Percentiles rank a stretch among this genome's conserved stretches.
These are phyloP conservation scores for Pisolithus thermaeus DNA, from an alignment of 1,284 basidiomycete species.

Conservation along the genomic window DNA sequence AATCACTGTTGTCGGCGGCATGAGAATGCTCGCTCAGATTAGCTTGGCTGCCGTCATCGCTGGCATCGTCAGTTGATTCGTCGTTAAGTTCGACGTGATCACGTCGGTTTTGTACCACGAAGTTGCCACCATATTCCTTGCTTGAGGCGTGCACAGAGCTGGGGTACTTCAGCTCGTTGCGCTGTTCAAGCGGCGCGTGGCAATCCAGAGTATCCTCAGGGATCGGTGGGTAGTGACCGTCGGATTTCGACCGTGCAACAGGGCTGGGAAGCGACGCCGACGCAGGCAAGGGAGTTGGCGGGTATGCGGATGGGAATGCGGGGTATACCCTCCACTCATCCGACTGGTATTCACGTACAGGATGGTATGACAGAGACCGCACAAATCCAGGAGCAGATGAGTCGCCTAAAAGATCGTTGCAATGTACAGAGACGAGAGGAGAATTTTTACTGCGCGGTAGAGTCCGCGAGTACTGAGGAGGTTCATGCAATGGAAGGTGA, in stretches of 20 bases:
- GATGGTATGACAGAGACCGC: slow-evolving; percentile 27
- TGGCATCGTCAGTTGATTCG: slow-evolving; percentile 19
- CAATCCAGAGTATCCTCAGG: slow-evolving; percentile 39
- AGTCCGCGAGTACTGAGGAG: slow-evolving; percentile 22
- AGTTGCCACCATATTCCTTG: slow-evolving; percentile 31
- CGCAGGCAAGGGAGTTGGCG: slow-evolving; percentile 38
- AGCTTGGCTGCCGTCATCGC: slow-evolving; percentile 23
- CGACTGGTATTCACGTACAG: slow-evolving; percentile 23
- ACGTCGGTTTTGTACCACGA: slow-evolving; percentile 8
- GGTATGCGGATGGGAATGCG: slow-evolving; percentile 48
- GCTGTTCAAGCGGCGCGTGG: slow-evolving; percentile 57
- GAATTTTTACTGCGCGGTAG: slow-evolving; percentile 24
- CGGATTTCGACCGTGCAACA: slow-evolving; percentile 3
- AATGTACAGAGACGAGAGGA: slow-evolving; percentile 32
- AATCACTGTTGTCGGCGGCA: slow-evolving; percentile 41
- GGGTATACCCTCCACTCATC: slow-evolving; percentile 44
- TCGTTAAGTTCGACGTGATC: slow-evolving; percentile 13
- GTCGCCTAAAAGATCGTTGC: neutral
- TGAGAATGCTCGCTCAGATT: slow-evolving; percentile 21
- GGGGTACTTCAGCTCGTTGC: slow-evolving; percentile 52
- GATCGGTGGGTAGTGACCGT: slow-evolving; percentile 13
- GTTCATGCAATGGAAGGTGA: slow-evolving; percentile 18
- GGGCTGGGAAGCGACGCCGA: slow-evolving; percentile 15
- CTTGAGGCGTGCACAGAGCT: slow-evolving; percentile 54
- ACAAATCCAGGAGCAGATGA: slow-evolving; percentile 2